Evolutionary conservation across 495 filamentous ascomycete genomes (phyloP).

Genomic region (Penicillium roqueforti): DNA sequence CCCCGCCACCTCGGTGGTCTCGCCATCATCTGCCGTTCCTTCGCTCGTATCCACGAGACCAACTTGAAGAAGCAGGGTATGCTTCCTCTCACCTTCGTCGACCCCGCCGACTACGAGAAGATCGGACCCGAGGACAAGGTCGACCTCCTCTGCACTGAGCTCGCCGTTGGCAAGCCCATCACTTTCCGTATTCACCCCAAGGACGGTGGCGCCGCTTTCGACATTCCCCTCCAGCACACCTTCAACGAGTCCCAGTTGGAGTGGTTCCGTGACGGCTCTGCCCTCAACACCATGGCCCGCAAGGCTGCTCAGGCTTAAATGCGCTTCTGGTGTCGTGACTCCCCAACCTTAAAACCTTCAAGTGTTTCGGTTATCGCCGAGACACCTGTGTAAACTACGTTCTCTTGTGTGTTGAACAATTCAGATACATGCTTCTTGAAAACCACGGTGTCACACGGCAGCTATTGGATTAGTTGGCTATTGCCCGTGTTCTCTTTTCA

Average conservation of each 20-base stretch:
- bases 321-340: constrained; percentile 5
- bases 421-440: constrained; percentile 8
- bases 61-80: constrained; percentile 99
- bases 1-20: constrained; percentile 95
- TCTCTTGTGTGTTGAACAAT: constrained; percentile 13
- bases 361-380: constrained; percentile 2
- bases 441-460: neutral
- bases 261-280: constrained; percentile 97
- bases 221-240: constrained; percentile 83
- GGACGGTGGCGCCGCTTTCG: constrained; percentile 67
- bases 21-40: constrained; percentile 92
- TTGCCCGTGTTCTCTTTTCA: constrained; percentile 17
- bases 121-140: constrained; percentile 91
- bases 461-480: constrained; percentile 2
- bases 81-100: constrained; percentile 91
- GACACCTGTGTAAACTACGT: constrained; percentile 11
- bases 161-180: constrained; percentile 90
- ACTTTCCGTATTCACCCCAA: constrained; percentile 88
- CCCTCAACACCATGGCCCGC: constrained; percentile 93
- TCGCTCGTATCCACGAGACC: constrained; percentile 99
- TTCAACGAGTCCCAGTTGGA: constrained; percentile 96
- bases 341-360: constrained; percentile 7
- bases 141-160: constrained; percentile 83
- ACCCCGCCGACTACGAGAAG: constrained; percentile 97
- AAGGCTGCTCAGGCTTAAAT: constrained; percentile 62